Conservation (phyloP, 2,329 filamentous ascomycete genomes). For the Escovopsis sp. region DNA sequence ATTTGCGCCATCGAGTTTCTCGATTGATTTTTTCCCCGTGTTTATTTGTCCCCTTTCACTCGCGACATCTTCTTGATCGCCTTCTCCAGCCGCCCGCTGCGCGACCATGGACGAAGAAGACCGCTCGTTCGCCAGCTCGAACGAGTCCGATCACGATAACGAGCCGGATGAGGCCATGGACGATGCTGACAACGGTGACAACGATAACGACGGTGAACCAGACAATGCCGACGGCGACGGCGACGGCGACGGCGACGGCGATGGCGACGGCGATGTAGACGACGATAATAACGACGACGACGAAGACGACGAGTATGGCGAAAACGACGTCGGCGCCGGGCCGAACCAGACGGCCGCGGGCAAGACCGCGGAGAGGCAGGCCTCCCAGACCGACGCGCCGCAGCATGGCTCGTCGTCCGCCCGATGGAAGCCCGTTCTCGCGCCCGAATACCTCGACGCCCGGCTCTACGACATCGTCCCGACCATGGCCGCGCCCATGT, state of each 20-base stretch:
- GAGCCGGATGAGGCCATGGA: slow-evolving; percentile 47
- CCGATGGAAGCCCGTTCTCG: slow-evolving; percentile 42
- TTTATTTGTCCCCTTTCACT: too few relatives aligned
- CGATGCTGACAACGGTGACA: slow-evolving; percentile 26
- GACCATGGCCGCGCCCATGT: slow-evolving; percentile 90
- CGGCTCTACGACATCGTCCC: slow-evolving; percentile 86
- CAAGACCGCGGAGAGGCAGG: slow-evolving; percentile 5
- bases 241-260: slow-evolving; percentile 22
- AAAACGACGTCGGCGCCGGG: slow-evolving; percentile 23
- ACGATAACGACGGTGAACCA: slow-evolving; percentile 19
- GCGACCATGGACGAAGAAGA: slow-evolving; percentile 19
- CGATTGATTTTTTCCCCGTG: too few relatives aligned
- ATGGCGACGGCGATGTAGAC: slow-evolving; percentile 22
- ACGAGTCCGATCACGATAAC: slow-evolving; percentile 20
- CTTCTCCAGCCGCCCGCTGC: background rate
- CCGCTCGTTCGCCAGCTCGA: slow-evolving; percentile 17
- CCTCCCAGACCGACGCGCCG: slow-evolving; percentile 16
- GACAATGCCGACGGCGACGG: slow-evolving; percentile 20
- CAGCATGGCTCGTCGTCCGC: slow-evolving; percentile 7
- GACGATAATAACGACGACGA: slow-evolving; percentile 23
- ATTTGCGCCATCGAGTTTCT: too few relatives aligned
- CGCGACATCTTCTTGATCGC: too few relatives aligned
- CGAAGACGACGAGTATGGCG: slow-evolving; percentile 19
- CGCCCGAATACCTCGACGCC: slow-evolving; percentile 65
- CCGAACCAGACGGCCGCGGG: slow-evolving; percentile 9